These are phyloP conservation scores for Penicillium diatomitis DNA, from an alignment of 495 filamentous ascomycete genomes.

Conservation along the genomic window DNA sequence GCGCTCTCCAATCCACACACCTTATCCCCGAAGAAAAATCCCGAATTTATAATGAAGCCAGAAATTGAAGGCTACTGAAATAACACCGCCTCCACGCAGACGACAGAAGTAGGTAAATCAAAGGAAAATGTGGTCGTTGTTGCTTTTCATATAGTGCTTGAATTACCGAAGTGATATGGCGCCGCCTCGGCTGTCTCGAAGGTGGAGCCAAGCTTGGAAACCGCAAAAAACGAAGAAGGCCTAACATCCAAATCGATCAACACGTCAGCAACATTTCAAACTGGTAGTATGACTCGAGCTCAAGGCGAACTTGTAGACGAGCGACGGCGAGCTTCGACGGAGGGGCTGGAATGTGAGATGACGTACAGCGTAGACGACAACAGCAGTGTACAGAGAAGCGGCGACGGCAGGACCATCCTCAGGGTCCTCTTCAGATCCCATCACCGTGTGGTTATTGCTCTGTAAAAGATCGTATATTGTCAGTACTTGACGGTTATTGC, in stretches of 20 bases:
- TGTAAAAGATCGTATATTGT: conserved; percentile 15
- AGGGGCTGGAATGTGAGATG: background rate
- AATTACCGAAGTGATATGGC: conserved; percentile 62
- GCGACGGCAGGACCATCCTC: conserved; percentile 68
- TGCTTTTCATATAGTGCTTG: conserved; percentile 1
- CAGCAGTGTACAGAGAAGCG: conserved; percentile 72
- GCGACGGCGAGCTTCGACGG: too few species aligned
- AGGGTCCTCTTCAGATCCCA: conserved; percentile 66
- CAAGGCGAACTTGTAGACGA: background rate
- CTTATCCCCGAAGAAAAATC: too few species aligned
- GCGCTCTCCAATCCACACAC: too few species aligned
- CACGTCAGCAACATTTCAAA: background rate
- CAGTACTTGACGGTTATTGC: background rate
- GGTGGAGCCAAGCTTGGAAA: conserved; percentile 72
- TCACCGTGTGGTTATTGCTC: conserved; percentile 69
- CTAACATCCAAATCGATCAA: conserved; percentile 28
- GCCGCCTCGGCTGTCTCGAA: conserved; percentile 66
- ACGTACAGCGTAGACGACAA: conserved; percentile 77
- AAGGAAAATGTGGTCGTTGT: conserved; percentile 6
- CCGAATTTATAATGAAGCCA: too few species aligned
- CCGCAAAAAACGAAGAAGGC: conserved; percentile 85
- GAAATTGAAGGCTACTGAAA: too few species aligned
- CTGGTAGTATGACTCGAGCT: background rate
- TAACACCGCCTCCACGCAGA: too few species aligned
- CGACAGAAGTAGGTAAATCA: too few species aligned